Percentiles rank a stretch among this genome's conserved stretches.
Evolutionary conservation across 495 filamentous ascomycete genomes (phyloP).

Genomic region (Apodospora peruviana): DNA sequence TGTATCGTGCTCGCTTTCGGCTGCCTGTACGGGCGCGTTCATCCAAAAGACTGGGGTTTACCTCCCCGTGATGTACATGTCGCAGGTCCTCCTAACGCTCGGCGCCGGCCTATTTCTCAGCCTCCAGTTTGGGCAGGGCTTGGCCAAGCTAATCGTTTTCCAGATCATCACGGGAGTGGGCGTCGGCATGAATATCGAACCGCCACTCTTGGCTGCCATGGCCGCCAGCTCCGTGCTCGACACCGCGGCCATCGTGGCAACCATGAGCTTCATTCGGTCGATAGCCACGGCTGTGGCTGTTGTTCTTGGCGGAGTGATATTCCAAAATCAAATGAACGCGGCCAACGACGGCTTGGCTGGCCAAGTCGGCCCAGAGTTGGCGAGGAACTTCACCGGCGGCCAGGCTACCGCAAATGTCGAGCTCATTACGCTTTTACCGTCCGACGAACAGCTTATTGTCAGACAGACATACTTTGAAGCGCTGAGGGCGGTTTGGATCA

Average conservation of each 20-base stretch:
- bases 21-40: constrained; percentile 53
- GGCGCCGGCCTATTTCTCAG: constrained; percentile 58
- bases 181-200: constrained; percentile 58
- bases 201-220: constrained; percentile 70
- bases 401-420: constrained; percentile 51
- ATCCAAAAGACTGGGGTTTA: constrained; percentile 64
- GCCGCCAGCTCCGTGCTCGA: constrained; percentile 56
- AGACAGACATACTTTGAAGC: constrained; percentile 47
- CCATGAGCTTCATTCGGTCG: constrained; percentile 64
- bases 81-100: constrained; percentile 47
- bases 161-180: constrained; percentile 63
- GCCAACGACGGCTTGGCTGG: constrained; percentile 23
- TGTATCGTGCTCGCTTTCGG: constrained; percentile 56
- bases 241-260: constrained; percentile 65
- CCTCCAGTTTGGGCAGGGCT: constrained; percentile 37
- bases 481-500: constrained; percentile 62
- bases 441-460: constrained; percentile 40
- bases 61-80: constrained; percentile 44
- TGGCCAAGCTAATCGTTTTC: constrained; percentile 50
- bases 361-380: constrained; percentile 31
- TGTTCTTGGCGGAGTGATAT: constrained; percentile 71
- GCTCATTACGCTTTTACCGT: constrained; percentile 43
- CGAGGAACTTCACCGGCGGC: constrained; percentile 30
- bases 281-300: constrained; percentile 64
- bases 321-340: constrained; percentile 51